Percentiles rank a stretch among this genome's conserved stretches.
Evolutionary conservation across 208 protist genomes (phyloP).

Genomic region (Trichomonas gallinae): DNA sequence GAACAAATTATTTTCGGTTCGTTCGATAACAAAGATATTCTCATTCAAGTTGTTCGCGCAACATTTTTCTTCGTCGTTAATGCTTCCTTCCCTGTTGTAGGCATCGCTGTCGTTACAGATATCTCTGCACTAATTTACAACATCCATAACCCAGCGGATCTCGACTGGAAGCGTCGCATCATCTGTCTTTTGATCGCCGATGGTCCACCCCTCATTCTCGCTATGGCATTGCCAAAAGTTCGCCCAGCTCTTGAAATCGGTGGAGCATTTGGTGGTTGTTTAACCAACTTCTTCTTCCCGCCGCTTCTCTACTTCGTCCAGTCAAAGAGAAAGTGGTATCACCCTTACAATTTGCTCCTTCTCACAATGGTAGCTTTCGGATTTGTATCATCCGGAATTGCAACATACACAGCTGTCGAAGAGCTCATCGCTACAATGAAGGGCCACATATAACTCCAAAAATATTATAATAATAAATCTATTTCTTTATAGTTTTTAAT

Average conservation of each 20-base stretch:
- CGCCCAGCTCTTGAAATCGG: not conserved
- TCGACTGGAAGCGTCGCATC: not conserved
- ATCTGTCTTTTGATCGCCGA: not conserved
- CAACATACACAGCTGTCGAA: not conserved
- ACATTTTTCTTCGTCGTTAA: not conserved
- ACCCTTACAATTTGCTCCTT: not conserved
- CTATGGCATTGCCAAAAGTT: not conserved
- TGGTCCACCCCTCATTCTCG: not conserved
- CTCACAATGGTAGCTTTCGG: not conserved
- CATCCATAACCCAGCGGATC: not conserved
- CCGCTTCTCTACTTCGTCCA: not conserved
- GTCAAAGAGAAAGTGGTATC: not conserved
- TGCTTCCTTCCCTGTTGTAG: not conserved
- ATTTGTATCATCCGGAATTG: not conserved
- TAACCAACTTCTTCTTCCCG: not conserved
- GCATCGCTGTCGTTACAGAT: not conserved
- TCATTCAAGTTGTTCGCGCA: not conserved
- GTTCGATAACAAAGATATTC: not conserved
- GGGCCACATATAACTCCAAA: no score
- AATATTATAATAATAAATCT: no score
- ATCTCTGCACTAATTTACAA: not conserved
- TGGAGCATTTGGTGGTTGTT: not conserved
- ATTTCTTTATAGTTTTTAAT: no score
- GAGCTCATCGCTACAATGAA: no score
- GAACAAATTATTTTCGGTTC: not conserved